Conservation (phyloP, 345 rosid genomes). For the Populus euphratica region DNA sequence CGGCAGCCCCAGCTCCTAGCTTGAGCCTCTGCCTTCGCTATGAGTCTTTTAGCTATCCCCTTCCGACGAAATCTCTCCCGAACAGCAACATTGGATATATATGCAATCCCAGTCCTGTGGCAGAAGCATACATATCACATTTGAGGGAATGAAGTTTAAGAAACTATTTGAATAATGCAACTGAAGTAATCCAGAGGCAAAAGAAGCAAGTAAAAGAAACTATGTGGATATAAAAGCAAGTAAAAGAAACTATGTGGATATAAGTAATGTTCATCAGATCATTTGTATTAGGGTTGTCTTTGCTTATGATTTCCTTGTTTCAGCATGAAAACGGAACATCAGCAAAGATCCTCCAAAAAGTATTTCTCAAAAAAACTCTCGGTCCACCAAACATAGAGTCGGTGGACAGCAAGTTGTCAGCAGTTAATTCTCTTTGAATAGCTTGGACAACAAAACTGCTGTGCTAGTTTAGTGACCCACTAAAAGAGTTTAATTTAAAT, state of each 20-base stretch:
- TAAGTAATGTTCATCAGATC: no score
- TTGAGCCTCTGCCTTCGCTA: constrained; percentile 79
- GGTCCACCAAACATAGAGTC: background rate
- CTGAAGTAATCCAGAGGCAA: no score
- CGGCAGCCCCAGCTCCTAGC: constrained; percentile 88
- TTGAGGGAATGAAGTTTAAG: no score
- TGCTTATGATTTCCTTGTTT: no score
- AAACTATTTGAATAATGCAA: no score
- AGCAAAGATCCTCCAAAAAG: no score
- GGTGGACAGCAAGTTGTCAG: background rate
- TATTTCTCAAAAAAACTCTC: no score
- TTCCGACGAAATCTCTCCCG: constrained; percentile 66
- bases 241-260: no score
- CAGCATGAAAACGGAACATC: no score
- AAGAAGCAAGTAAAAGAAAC: no score
- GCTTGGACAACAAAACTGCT: background rate
- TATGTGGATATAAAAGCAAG: no score
- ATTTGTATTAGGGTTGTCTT: no score
- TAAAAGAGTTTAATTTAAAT: background rate
- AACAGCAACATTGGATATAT: constrained; percentile 88
- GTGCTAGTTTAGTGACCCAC: background rate
- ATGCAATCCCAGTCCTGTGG: constrained; percentile 80
- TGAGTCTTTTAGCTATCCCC: constrained; percentile 79
- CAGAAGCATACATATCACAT: background rate
- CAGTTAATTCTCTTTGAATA: background rate